Percentiles rank a stretch among this genome's conserved stretches.
phyloP scores from a whole-genome alignment of 2,329 filamentous ascomycete genomes.

The Neofusicoccum ribis region DNA sequence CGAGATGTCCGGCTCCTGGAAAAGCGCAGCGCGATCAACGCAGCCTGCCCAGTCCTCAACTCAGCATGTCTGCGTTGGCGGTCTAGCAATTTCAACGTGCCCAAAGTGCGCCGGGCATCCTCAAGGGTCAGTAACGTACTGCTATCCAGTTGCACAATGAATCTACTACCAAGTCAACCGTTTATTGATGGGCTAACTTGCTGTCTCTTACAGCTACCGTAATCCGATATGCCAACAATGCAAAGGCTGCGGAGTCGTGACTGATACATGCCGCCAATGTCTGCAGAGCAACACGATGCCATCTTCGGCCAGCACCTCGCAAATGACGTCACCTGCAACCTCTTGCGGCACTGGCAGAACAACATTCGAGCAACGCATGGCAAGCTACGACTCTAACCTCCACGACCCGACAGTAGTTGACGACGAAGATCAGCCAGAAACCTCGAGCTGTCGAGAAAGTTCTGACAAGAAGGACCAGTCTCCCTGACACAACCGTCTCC shows the following conservation, averaged over 20 bases:
- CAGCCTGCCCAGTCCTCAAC: background rate
- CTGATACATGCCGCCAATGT: slow-evolving; percentile 10
- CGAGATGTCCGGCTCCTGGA: slow-evolving; percentile 12
- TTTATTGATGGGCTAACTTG: too few species aligned
- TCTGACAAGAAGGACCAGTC: background rate
- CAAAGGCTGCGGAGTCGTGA: slow-evolving; percentile 15
- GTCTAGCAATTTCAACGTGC: slow-evolving; percentile 16
- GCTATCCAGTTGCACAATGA: too few species aligned
- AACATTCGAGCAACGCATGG: background rate
- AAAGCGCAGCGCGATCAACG: background rate
- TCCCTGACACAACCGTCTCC: background rate
- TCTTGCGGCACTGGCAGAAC: background rate
- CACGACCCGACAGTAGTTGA: background rate
- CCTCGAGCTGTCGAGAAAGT: background rate
- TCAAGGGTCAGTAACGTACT: slow-evolving; percentile 1
- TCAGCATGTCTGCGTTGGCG: slow-evolving; percentile 15
- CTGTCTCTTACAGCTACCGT: background rate
- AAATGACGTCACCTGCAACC: slow-evolving; percentile 7
- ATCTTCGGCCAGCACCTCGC: slow-evolving; percentile 4
- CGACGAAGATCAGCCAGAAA: background rate
- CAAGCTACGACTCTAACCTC: background rate
- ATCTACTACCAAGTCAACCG: background rate
- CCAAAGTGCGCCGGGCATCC: slow-evolving; percentile 17
- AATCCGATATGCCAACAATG: slow-evolving; percentile 19
- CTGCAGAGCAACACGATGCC: background rate